These are phyloP conservation scores for Corrigiola litoralis DNA, from an alignment of 179 eudicot genomes.

Conservation along the genomic window DNA sequence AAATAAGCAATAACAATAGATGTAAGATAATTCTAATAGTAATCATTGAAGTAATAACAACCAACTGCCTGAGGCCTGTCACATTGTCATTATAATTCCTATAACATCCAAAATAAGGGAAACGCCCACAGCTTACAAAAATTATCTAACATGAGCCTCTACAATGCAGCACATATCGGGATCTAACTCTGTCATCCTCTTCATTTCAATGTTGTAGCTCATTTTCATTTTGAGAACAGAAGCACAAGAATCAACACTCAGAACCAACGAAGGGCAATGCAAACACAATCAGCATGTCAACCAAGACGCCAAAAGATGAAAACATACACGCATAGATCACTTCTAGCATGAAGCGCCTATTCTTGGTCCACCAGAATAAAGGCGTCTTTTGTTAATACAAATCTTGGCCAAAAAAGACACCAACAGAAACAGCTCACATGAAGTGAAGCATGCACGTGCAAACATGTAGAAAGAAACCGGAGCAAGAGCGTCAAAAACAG, in stretches of 20 bases:
- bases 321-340: neutral
- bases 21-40: too few relatives aligned
- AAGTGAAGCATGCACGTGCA: too few relatives aligned
- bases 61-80: too few relatives aligned
- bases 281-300: neutral
- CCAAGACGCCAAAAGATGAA: neutral
- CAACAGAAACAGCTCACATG: neutral
- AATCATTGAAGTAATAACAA: too few relatives aligned
- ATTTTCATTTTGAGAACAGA: neutral
- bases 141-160: too few relatives aligned
- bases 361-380: neutral
- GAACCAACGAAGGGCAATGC: neutral
- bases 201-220: neutral
- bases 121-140: too few relatives aligned
- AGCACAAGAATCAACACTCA: neutral
- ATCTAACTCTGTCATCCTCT: neutral
- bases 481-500: neutral
- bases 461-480: constrained; percentile 1
- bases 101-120: too few relatives aligned
- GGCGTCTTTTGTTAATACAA: too few relatives aligned
- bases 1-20: too few relatives aligned
- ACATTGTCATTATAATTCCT: too few relatives aligned
- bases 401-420: too few relatives aligned
- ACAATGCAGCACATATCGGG: neutral
- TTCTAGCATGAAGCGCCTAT: neutral